A percentile compares a stretch with the other conserved stretches of the same genome.
phyloP scores from a whole-genome alignment of 225 moss, liverwort and hornwort species.

The Ulota crispa region DNA sequence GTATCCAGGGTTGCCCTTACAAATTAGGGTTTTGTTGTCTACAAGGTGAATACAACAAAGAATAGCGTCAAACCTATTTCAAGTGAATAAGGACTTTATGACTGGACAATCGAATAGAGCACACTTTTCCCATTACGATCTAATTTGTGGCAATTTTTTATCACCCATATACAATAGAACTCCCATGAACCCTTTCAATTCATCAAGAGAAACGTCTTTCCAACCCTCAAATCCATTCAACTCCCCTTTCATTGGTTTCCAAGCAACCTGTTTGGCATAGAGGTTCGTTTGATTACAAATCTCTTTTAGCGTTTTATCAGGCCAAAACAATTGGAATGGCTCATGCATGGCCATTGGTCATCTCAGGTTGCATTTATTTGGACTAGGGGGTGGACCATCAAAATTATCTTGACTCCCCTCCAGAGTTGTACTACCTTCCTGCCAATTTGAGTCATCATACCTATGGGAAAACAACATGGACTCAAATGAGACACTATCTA shows the following conservation, averaged over 20 bases:
- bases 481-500: too few relatives aligned
- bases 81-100: background rate
- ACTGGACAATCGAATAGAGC: background rate
- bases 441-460: too few relatives aligned
- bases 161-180: background rate
- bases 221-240: background rate
- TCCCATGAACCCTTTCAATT: background rate
- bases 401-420: too few relatives aligned
- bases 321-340: background rate
- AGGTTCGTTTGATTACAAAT: too few relatives aligned
- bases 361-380: too few relatives aligned
- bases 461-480: too few relatives aligned
- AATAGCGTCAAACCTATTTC: background rate
- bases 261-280: too few relatives aligned
- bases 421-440: too few relatives aligned
- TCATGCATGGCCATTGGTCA: too few relatives aligned
- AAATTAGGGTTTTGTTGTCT: background rate
- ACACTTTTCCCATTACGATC: background rate
- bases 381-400: too few relatives aligned
- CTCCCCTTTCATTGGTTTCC: background rate
- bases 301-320: too few relatives aligned
- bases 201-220: background rate
- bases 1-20: background rate
- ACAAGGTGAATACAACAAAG: background rate
- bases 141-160: background rate